Base-by-base conservation (phyloP, 1,139 yeast genomes). In the Maudiozyma humilis region DNA sequence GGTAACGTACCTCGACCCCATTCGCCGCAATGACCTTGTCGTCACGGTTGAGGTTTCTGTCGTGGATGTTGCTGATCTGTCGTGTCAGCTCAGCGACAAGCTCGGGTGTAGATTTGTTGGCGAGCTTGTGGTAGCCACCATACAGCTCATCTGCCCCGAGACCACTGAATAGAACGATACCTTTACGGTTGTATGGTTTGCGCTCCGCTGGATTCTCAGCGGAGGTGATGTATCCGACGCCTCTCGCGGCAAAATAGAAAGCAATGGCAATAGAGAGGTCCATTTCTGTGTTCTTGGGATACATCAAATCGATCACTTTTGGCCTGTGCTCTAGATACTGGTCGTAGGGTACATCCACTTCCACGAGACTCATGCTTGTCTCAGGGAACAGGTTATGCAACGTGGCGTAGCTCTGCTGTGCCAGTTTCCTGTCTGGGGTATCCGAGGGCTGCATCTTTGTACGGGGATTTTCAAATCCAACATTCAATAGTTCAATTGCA, bases 61-160 rank as follows among this genome's bases (percentile, higher is more conserved):
- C 75, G 61, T 91, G 81, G 18, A 91, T 77, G 19, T 87, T 74
- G 29, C 72, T 69, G 35, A 93, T 79, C 57, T 91, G 97, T 44
- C 72, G 65, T 15, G 73, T 71, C 33, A 91, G 67, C 55, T 87
- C 95, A 3, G 61, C 60, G 1, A 67, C 64, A 15, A 82, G 60
- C 23, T 66, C 67, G 1, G 51, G 59, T 16, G 48, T 42, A 2
- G 59, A 45, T 42, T 65, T 66, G 41, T 66, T 66, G 15, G 61
- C 57, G 29, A 68, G 54, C 40, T 67, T 68, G 47, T 68, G 84
- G 61, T 91, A 91, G 0, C 99, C 99, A 0, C 95, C 99, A 68
- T 84, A 88, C 25, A 78, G 67, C 63, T 91, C 98, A 64, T 91
- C 99, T 0, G 98, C 98, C 1, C 99, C 99, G n/a, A 91, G 70